Conservation (phyloP, 1,139 yeast species). For the Meyerozyma guilliermondii region DNA sequence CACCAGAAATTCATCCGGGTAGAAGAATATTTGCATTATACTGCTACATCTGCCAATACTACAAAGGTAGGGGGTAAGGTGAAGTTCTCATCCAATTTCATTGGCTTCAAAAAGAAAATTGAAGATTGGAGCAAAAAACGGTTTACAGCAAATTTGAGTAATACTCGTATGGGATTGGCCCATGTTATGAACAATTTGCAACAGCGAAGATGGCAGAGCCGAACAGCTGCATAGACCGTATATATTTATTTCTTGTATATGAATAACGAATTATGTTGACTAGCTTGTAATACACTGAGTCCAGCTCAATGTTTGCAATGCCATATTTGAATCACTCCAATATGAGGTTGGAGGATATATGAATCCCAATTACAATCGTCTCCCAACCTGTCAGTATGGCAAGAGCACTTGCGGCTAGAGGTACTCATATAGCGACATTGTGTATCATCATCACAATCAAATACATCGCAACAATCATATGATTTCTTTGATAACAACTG, state of each 20-base stretch:
- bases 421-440: no score
- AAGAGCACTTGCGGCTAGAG: no score
- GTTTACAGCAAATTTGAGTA: constrained; percentile 63
- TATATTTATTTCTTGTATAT: background rate
- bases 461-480: no score
- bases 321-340: no score
- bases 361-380: no score
- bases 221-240: background rate
- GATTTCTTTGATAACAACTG: no score
- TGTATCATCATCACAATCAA: no score
- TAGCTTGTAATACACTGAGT: no score
- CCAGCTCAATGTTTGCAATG: no score
- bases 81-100: constrained; percentile 66
- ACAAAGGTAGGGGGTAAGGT: constrained; percentile 52
- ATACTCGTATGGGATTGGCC: constrained; percentile 68
- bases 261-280: background rate
- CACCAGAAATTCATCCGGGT: constrained; percentile 76
- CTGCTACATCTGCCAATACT: constrained; percentile 11
- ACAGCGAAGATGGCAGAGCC: constrained; percentile 9
- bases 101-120: constrained; percentile 65
- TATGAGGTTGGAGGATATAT: no score
- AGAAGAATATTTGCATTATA: constrained; percentile 68
- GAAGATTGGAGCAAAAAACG: constrained; percentile 77
- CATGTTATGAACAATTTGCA: constrained; percentile 63
- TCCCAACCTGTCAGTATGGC: no score